Evolutionary conservation across 495 filamentous ascomycete species (phyloP), one percentile per base, ranked within the genome.

Genomic region (Aspergillus kassunensis): DNA sequence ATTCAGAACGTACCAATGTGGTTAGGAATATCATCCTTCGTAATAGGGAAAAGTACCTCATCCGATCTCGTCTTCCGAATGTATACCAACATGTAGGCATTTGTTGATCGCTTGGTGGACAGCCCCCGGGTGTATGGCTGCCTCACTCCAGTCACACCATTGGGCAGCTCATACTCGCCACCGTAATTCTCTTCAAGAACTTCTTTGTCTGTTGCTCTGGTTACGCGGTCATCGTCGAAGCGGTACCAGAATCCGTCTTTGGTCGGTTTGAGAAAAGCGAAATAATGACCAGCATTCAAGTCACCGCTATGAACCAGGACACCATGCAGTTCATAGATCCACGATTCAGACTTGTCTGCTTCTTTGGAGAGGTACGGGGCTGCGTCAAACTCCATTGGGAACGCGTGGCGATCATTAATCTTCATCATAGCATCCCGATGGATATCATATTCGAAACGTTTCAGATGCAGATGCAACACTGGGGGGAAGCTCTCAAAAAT

Each of bases 1-100:
- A n/a, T n/a, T n/a, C n/a, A n/a, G 4, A 42, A 66, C 79, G 65
- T 80, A 84, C 83, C 85, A 47, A 99, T 86, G 70, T 97, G 92
- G 41, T 75, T 61, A 12, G 93, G 93, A 18, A 89, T 85, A 59
- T 96, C 90, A 1, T 86, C 81, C 37, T 84, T 74, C 11, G 80
- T 77, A 34, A 93, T 84, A 0, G 85, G 80, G 41, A 84, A 80
- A 44, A 98, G 79, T 49, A 97, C 84, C 54, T 86, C 77, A 61
- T 96, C 90, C 30, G 89, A 67, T 37, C 85, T 80, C 42, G 83
- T 87, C 69, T 96, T 89, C 23, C 95, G 86, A 54, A 97, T 85
- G 64, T 99, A 99, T 12, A 99, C 95, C 71, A 99, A 69, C 93
- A 99, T 99, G 73, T 99, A 99, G 13, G 93, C 95, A 53, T 84